These are phyloP conservation scores for Penicillium glabrum DNA, from an alignment of 2,329 filamentous ascomycete genomes.

Conservation along the genomic window DNA sequence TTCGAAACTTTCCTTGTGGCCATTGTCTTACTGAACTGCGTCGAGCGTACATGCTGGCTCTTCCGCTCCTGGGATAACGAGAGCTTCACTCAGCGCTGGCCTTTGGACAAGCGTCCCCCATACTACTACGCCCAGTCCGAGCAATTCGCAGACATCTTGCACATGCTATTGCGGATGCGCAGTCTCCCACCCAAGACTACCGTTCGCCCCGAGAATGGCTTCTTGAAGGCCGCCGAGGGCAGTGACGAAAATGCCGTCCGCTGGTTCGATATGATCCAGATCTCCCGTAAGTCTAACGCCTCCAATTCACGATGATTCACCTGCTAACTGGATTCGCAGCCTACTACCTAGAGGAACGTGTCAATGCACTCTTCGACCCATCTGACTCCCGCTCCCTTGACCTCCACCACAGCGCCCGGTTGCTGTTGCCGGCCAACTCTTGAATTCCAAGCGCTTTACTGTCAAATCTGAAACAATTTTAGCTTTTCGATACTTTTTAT, in stretches of 20 bases:
- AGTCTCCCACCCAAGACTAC: conserved; percentile 44
- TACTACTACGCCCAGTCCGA: conserved; percentile 58
- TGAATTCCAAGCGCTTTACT: neutral
- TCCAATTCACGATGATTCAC: neutral
- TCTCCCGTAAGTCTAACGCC: conserved; percentile 36
- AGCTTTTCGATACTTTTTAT: neutral
- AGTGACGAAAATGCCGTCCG: conserved; percentile 38
- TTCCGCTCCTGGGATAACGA: conserved; percentile 55
- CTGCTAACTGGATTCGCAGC: conserved; percentile 24
- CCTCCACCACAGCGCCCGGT: conserved; percentile 37
- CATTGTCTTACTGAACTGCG: conserved; percentile 58
- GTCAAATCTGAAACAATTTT: neutral
- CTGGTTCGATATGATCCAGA: conserved; percentile 45
- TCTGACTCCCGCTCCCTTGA: conserved; percentile 44
- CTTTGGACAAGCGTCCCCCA: conserved; percentile 53
- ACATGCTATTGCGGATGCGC: conserved; percentile 60
- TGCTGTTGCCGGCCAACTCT: conserved; percentile 28
- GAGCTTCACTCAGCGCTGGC: conserved; percentile 47
- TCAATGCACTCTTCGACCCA: conserved; percentile 38
- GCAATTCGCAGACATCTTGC: conserved; percentile 57
- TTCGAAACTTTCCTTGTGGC: conserved; percentile 62
- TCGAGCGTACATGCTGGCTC: conserved; percentile 60
- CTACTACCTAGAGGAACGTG: conserved; percentile 39
- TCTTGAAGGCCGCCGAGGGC: conserved; percentile 38
- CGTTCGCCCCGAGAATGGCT: conserved; percentile 38